Base-by-base conservation (phyloP, 2,329 filamentous ascomycete species). In the Cladophialophora carrionii region DNA sequence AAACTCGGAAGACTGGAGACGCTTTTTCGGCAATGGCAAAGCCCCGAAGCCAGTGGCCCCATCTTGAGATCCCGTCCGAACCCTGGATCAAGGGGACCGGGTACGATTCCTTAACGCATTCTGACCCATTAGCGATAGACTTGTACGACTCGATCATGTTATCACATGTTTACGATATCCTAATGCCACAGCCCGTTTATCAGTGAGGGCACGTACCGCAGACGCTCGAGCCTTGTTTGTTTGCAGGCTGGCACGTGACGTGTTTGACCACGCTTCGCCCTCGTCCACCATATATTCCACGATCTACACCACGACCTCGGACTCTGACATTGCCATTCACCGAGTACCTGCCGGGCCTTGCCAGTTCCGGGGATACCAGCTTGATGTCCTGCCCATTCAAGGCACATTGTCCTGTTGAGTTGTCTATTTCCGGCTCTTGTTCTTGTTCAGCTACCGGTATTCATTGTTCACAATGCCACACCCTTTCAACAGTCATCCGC, bases 1-100 rank as follows among this genome's bases (percentile, higher is more conserved):
- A 20, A 64, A 66, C 41, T 69, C 67, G 2, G 64, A 64, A 59
- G 67, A 69, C 37, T 69, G 64, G 67, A 66, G 62, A 58, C 64
- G 56, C 14, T 69, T 69, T 53, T 67, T 69, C 54, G 62, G 67
- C 41, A 61, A 61, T 37, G 65, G 31, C 46, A 57, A 34, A 41
- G 34, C 14, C 14, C 58, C 41, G 10, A 49, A 52, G 32, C 41
- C 57, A 8, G 20, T 34, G 4, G n/a, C 22, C 5, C 37, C 64
- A 1, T 43, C 51, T 9, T 62, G 48, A 58, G 24, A 14, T 9
- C n/a, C 24, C 17, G 43, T 55, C 46, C 24, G 48, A 4, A 26
- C 20, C 14, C n/a, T 24, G 37, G 59, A 55, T 34, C 51, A 48
- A 51, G 54, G 59, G 46, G 26, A 43, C 61, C 48, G 22, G 12